A percentile compares a stretch with the other conserved stretches of the same genome.
These are phyloP conservation scores for Triticum dicoccoides DNA, from an alignment of 176 grass and related monocot genomes.

Conservation along the genomic window DNA sequence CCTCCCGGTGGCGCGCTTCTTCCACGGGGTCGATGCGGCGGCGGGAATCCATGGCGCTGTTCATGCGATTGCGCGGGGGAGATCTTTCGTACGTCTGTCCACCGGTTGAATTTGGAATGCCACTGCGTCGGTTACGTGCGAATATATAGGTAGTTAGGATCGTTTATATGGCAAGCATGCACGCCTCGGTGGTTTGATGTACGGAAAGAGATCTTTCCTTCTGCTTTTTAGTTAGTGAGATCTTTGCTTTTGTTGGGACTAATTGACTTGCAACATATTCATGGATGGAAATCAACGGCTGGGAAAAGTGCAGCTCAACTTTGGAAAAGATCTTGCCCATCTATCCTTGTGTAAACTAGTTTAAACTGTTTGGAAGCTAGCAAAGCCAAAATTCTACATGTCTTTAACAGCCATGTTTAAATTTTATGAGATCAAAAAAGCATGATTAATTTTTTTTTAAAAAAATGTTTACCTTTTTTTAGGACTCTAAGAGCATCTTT, in stretches of 20 bases:
- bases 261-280: neutral
- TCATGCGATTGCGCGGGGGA: neutral
- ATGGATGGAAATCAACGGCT: neutral
- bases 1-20: neutral
- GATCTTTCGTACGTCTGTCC: neutral
- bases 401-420: neutral
- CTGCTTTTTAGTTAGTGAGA: neutral
- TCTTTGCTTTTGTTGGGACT: neutral
- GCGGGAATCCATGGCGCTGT: neutral
- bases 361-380: neutral
- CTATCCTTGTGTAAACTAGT: neutral
- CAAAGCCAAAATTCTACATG: neutral
- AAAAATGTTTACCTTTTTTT: no score
- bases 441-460: no score
- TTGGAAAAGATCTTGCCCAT: neutral
- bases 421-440: no score
- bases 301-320: neutral
- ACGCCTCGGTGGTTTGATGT: no score
- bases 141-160: neutral
- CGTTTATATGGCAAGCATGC: neutral
- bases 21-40: neutral
- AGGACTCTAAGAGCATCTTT: no score
- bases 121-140: neutral
- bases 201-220: neutral
- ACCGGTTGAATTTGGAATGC: neutral